Evolutionary conservation across 2,329 filamentous ascomycete genomes (phyloP), one percentile per base, ranked within the genome.

Genomic region (Bipolaris oryzae): DNA sequence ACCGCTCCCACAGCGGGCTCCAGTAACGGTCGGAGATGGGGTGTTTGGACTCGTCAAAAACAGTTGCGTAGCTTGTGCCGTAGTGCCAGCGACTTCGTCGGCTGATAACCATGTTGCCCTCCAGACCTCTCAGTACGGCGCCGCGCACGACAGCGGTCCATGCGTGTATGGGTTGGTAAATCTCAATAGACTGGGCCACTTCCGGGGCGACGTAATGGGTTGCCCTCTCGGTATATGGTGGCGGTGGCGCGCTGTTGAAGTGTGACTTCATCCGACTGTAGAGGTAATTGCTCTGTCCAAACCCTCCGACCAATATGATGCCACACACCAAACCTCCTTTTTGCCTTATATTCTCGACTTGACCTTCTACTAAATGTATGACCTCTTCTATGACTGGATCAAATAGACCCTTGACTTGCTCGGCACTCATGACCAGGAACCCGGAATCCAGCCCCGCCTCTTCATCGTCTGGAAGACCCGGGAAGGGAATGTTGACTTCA

Each of bases 91-190:
- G 83, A 45, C 88, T 87, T 73, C 89, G 87, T 46, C 90, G 81
- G 57, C 86, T 90, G 55, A 92, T 85, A 6, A 93, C 90, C 84
- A 92, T 90, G 71, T 87, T 91, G 16, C 89, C 89, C 73, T 93
- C 89, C 15, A 93, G 74, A 0, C 90, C 90, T 46, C 89, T 81
- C 50, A 93, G 76, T 7, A 92, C 90, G 0, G 90, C 90, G 6
- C 90, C 90, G 57, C 90, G 81, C 5, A 93, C 89, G 1, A 92
- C 89, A 0, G 89, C 89, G 7, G 89, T 92, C 89, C 90, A 92
- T 1, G 90, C 89, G 71, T 93, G 90, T 50, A 92, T 83, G 0
- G 89, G 89, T 75, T 94, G 90, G 84, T 93, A 90, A 25, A 93
- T 88, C 75, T 92, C 89, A 37, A 93, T 87, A 1, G 84, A 85